Evolutionary conservation across 768 basidiomycete genomes (phyloP), one percentile per base, ranked within the genome.

Genomic region (Lentinula aciculospora): DNA sequence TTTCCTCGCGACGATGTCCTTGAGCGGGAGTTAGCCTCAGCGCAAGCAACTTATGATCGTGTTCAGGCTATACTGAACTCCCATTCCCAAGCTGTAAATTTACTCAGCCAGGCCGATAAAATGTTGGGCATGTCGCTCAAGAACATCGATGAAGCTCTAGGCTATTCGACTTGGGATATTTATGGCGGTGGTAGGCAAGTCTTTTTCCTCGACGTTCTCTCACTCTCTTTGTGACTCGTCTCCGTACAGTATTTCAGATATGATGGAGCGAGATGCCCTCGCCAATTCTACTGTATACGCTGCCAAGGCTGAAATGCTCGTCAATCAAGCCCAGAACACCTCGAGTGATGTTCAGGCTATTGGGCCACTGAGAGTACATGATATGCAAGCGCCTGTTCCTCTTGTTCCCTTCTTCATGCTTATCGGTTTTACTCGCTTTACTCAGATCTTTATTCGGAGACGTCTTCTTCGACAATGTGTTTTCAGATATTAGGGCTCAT

Each of bases 1-100:
- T 80, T 75, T 58, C 76, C 76, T 31, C 76, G 77, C 59, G 77
- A 78, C 45, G 77, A 78, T 59, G 66, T 64, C 23, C 66, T 78
- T n/a, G 75, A 78, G 62, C 68, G 74, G 45, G 66, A 74, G 37
- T 62, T 77, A 17, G 61, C 67, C 17, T 65, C 63, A 27, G 72
- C 72, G 0, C 68, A 73, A 29, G 63, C 53, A 25, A 60, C 63
- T 9, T 69, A 77, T 60, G 71, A 74, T 39, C 61, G 72, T 58
- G 65, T 74, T 17, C 76, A 77, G 56, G 64, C 61, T 21, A 60
- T 59, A 4, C 57, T 78, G 6, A 75, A 75, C 45, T 59, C 64
- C n/a, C 75, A 78, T 64, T 74, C 71, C 42, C 72, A 72, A 34
- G 76, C 73, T 6, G 67, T 72, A 9, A 72, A 74, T 54, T 58